Conservation (phyloP, 2,329 filamentous ascomycete species). For the Triangularia setosa region DNA sequence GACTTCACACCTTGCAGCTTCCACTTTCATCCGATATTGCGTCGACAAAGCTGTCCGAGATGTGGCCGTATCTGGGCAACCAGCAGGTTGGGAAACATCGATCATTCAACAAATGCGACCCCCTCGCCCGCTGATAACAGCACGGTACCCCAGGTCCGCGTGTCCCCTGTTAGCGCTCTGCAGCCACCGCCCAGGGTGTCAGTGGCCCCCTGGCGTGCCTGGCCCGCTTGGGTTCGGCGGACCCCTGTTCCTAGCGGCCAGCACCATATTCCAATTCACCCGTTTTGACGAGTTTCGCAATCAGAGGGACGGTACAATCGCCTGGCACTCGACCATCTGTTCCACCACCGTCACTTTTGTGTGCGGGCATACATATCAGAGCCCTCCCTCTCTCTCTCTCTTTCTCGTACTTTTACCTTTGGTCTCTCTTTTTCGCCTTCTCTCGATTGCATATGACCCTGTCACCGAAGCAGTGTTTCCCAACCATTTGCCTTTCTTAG, state of each 20-base stretch:
- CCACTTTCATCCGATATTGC: conserved; percentile 4
- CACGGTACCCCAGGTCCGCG: not conserved
- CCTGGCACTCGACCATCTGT: not conserved
- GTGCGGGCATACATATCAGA: not conserved
- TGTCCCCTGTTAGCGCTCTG: conserved; percentile 18
- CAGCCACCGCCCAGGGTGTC: conserved; percentile 10
- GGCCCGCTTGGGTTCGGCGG: conserved; percentile 6
- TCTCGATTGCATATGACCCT: not conserved
- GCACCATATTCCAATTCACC: conserved; percentile 22
- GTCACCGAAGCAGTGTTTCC: not conserved
- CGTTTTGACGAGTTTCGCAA: conserved; percentile 27
- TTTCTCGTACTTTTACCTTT: not conserved
- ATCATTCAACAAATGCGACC: conserved; percentile 16
- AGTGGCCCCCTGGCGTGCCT: conserved; percentile 11
- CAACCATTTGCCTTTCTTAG: not conserved
- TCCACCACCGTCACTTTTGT: conserved; percentile 11
- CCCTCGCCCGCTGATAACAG: conserved; percentile 10
- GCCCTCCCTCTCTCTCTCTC: not conserved
- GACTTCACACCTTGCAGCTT: not conserved
- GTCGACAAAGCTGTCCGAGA: not conserved
- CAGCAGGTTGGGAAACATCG: conserved; percentile 4
- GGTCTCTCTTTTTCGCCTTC: conserved; percentile 14
- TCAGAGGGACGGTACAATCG: conserved; percentile 8
- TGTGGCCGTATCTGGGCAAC: not conserved
- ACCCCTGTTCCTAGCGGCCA: conserved; percentile 15